Base-by-base conservation (phyloP, 495 filamentous ascomycete genomes). In the Hyaloscypha variabilis region DNA sequence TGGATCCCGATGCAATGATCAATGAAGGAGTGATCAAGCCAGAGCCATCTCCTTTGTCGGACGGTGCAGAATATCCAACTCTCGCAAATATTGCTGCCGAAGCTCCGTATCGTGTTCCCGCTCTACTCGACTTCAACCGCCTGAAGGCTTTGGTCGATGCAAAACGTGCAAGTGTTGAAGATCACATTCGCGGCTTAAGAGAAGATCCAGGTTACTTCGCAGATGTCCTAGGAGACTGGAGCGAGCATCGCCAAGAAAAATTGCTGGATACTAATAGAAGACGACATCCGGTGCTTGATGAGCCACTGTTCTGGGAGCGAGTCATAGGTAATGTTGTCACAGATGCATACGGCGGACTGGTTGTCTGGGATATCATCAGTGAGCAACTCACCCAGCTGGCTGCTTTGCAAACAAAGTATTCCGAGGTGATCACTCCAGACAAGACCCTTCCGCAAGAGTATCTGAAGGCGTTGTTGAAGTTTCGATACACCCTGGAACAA, bases 131-230 rank as follows among this genome's bases (percentile, higher is more conserved):
- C 67, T 67, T 85, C n/a, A 28, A 25, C 11, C 73, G 75, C 21
- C 34, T 86, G 8, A 54, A 72, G 49, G 65, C 71, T 1, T 63
- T 86, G 1, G 49, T 82, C 0, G 49, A 56, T 14, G 78, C 80
- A 2, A 77, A 72, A 60, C 56, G 62, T 6, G 69, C 72, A 6
- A 72, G 73, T 25, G 75, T 75, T 6, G 76, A 80, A 56, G 80
- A 85, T 69, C 78, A 83, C 59, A 50, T 84, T 8, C 79, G 77
- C 76, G 58, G 68, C 2, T 68, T 85, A 58, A 75, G 83, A 31
- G 81, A 83, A 68, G 81, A 86, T 70, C 81, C 82, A 0, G 60
- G 67, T 4, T 85, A 84, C 66, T 85, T 84, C 58, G 70, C 74
- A 5, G 69, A 75, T 10, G 34, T 63, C 6, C 17, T 83, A 1